Evolutionary conservation across 768 basidiomycete genomes (phyloP).

Genomic region (Thelephora ganbajun): DNA sequence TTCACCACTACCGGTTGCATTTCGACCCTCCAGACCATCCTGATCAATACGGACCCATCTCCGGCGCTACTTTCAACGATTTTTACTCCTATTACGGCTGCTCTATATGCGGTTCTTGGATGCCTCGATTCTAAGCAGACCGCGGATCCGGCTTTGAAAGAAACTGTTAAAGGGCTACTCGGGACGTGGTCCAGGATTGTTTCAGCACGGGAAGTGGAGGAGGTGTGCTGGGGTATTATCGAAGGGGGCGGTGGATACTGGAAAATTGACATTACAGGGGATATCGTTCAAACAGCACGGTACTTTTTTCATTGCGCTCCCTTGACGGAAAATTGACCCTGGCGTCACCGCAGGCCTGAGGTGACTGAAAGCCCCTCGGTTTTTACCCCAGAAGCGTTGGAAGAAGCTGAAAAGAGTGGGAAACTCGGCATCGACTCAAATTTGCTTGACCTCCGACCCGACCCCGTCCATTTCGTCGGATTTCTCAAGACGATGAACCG

Average conservation of each 20-base stretch:
- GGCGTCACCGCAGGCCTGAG: constrained; percentile 8
- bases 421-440: constrained; percentile 37
- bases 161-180: constrained; percentile 45
- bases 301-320: constrained; percentile 17
- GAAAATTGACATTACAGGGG: constrained; percentile 42
- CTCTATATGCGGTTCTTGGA: constrained; percentile 50
- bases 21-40: constrained; percentile 36
- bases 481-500: constrained; percentile 55
- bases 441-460: constrained; percentile 57
- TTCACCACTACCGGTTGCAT: constrained; percentile 28
- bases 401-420: constrained; percentile 24
- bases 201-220: constrained; percentile 32
- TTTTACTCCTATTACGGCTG: constrained; percentile 52
- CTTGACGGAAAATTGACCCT: neutral
- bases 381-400: constrained; percentile 37
- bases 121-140: constrained; percentile 40
- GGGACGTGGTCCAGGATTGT: constrained; percentile 67
- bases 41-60: constrained; percentile 71
- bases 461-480: constrained; percentile 54
- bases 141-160: constrained; percentile 50
- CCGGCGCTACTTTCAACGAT: constrained; percentile 48
- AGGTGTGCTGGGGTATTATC: constrained; percentile 47
- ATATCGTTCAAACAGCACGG: constrained; percentile 28
- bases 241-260: constrained; percentile 35
- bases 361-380: constrained; percentile 21